phyloP scores from a whole-genome alignment of 345 rosid genomes.

The Eutrema japonicum region DNA sequence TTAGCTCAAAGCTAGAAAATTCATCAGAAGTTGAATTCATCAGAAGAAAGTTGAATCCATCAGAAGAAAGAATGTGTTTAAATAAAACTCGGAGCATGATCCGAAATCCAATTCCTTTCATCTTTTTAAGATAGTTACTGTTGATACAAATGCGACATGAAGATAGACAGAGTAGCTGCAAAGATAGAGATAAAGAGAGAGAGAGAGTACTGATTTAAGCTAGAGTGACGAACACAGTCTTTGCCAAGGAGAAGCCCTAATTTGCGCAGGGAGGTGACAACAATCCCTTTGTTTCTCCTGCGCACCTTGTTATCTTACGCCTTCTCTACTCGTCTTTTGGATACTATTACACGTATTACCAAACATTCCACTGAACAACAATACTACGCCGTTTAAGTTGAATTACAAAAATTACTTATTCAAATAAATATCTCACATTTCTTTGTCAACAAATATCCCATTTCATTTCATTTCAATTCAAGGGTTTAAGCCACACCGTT shows the following conservation, averaged over 20 bases:
- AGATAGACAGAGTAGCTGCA: conserved; percentile 15
- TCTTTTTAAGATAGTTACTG: conserved; percentile 13
- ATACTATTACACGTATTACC: conserved; percentile 19
- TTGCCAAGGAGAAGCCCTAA: conserved; percentile 60
- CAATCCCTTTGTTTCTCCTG: conserved; percentile 45
- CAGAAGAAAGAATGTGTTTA: not conserved
- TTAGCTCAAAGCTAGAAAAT: conserved; percentile 19
- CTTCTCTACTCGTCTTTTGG: not conserved
- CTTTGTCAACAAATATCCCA: not conserved
- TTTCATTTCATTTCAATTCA: conserved; percentile 1
- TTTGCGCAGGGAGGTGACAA: conserved; percentile 69
- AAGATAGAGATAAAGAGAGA: not conserved
- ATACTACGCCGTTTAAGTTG: not conserved
- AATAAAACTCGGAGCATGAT: conserved; percentile 17
- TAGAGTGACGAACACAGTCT: conserved; percentile 33
- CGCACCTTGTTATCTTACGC: conserved; percentile 67
- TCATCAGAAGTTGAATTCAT: conserved; percentile 1
- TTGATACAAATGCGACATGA: conserved; percentile 15
- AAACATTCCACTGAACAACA: conserved; percentile 21
- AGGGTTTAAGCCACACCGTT: conserved; percentile 40
- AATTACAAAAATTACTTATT: not conserved
- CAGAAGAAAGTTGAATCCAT: conserved; percentile 9
- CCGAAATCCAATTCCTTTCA: conserved; percentile 7
- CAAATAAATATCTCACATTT: not conserved
- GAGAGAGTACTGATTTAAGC: conserved; percentile 40